These are phyloP conservation scores for Prunus davidiana DNA, from an alignment of 306 rosid genomes.

Conservation along the genomic window DNA sequence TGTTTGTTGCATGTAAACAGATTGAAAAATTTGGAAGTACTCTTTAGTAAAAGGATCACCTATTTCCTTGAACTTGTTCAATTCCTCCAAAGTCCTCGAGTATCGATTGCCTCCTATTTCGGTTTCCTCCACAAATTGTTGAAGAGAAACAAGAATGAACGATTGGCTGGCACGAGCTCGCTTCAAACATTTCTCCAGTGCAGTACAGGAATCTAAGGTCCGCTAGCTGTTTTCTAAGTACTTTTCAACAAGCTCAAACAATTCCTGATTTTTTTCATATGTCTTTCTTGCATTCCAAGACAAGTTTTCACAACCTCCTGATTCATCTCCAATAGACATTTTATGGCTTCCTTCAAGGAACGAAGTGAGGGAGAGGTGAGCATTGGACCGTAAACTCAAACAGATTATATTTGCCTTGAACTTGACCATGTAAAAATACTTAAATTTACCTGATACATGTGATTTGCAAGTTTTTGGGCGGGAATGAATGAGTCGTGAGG, in stretches of 20 bases:
- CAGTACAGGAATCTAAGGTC: slow-evolving; percentile 83
- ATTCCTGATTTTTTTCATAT: slow-evolving; percentile 78
- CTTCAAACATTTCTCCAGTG: slow-evolving; percentile 75
- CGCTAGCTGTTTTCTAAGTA: slow-evolving; percentile 86
- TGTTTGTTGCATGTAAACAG: slow-evolving; percentile 63
- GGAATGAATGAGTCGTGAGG: neutral
- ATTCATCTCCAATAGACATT: slow-evolving; percentile 85
- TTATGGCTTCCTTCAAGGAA: slow-evolving; percentile 72
- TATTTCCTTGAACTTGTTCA: slow-evolving; percentile 67
- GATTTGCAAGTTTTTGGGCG: neutral
- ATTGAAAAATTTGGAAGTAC: slow-evolving; percentile 71
- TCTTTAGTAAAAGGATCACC: slow-evolving; percentile 87
- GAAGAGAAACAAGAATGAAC: slow-evolving; percentile 73
- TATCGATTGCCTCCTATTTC: slow-evolving; percentile 36
- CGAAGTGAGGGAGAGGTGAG: slow-evolving; percentile 47
- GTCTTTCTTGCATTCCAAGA: slow-evolving; percentile 86
- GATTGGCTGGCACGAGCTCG: slow-evolving; percentile 71
- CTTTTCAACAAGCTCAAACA: slow-evolving; percentile 86
- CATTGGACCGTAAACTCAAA: neutral
- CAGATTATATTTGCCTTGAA: too few species aligned
- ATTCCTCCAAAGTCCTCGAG: slow-evolving; percentile 51
- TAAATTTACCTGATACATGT: neutral
- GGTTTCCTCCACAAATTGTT: slow-evolving; percentile 68
- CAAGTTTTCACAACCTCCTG: slow-evolving; percentile 86
- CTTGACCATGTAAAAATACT: neutral